phyloP scores from a whole-genome alignment of 768 basidiomycete genomes.

The Chiua virens region DNA sequence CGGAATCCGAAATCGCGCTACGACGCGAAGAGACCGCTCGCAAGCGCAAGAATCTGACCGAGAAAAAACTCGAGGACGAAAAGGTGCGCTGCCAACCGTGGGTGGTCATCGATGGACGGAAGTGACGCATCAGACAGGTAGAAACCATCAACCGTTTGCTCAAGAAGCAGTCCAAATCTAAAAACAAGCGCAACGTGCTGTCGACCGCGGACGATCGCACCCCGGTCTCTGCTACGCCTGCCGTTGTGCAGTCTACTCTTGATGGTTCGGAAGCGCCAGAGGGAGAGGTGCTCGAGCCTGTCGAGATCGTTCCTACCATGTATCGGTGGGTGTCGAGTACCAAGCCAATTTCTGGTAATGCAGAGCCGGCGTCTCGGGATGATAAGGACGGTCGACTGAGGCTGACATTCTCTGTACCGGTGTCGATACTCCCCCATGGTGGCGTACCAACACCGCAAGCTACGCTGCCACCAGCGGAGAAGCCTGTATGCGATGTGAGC shows the following conservation, averaged over 20 bases:
- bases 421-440: conserved; percentile 22
- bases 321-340: conserved; percentile 73
- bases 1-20: conserved; percentile 70
- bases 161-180: conserved; percentile 77
- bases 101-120: not conserved
- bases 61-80: conserved; percentile 85
- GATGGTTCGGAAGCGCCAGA: conserved; percentile 36
- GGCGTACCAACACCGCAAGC: conserved; percentile 8
- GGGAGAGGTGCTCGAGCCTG: conserved; percentile 42
- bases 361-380: no score
- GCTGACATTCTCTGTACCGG: conserved; percentile 57
- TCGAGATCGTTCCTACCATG: conserved; percentile 49
- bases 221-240: conserved; percentile 30
- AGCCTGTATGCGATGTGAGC: conserved; percentile 48
- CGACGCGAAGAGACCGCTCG: conserved; percentile 79
- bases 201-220: conserved; percentile 50
- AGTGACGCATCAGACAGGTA: conserved; percentile 42
- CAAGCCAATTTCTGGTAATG: conserved; percentile 26
- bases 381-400: conserved; percentile 36
- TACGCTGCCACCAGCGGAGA: conserved; percentile 5
- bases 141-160: conserved; percentile 89
- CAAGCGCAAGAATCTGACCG: conserved; percentile 76
- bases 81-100: conserved; percentile 47
- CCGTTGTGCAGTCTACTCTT: conserved; percentile 24
- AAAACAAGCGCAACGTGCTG: conserved; percentile 54